Conservation (phyloP, 2,329 filamentous ascomycete species). For the Alternaria conjuncta region DNA sequence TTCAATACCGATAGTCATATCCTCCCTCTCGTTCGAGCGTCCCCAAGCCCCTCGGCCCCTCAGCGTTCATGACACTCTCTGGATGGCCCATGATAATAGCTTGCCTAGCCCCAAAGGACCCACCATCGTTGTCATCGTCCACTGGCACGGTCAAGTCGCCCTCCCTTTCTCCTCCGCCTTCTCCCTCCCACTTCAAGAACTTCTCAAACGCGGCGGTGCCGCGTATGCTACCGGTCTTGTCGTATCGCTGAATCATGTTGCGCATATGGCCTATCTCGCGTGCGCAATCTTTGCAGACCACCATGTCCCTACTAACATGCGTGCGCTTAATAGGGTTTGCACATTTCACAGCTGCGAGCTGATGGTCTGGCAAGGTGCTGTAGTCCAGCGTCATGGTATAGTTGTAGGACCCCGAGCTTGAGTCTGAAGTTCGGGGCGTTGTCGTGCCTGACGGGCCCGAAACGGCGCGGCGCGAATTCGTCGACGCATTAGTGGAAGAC, state of each 20-base stretch:
- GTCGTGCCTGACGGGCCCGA: slow-evolving; percentile 21
- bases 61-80: slow-evolving; percentile 18
- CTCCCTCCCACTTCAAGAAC: slow-evolving; percentile 36
- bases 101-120: slow-evolving; percentile 24
- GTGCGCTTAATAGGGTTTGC: slow-evolving; percentile 23
- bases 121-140: slow-evolving; percentile 18
- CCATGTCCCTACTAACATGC: slow-evolving; percentile 31
- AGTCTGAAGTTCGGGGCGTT: slow-evolving; percentile 19
- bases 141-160: slow-evolving; percentile 31
- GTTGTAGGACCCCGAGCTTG: slow-evolving; percentile 18
- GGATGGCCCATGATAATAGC: slow-evolving; percentile 33
- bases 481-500: slow-evolving; percentile 25
- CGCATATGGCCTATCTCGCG: slow-evolving; percentile 39
- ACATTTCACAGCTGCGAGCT: slow-evolving; percentile 32
- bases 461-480: slow-evolving; percentile 24
- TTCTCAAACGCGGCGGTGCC: slow-evolving; percentile 40
- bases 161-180: slow-evolving; percentile 20
- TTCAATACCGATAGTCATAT: slow-evolving; percentile 7
- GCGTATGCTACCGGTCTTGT: slow-evolving; percentile 38
- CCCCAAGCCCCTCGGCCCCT: slow-evolving; percentile 19
- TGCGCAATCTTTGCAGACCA: slow-evolving; percentile 39
- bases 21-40: slow-evolving; percentile 15
- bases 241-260: slow-evolving; percentile 37
- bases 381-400: slow-evolving; percentile 21
- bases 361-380: slow-evolving; percentile 33